phyloP scores from a whole-genome alignment of 1,284 basidiomycete species.

The Trichosporon asahii region DNA sequence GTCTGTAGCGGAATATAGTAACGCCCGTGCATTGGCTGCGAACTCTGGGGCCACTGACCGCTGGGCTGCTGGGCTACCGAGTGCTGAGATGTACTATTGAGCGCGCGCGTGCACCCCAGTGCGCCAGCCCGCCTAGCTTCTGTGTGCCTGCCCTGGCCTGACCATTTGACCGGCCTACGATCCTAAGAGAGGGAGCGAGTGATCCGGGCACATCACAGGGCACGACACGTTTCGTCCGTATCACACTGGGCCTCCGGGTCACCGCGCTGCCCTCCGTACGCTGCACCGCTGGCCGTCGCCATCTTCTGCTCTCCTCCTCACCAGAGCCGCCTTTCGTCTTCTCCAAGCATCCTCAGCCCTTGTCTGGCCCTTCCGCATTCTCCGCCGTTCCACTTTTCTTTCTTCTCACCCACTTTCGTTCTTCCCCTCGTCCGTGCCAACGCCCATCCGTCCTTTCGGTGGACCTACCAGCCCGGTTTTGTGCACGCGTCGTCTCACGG shows the following conservation, averaged over 20 bases:
- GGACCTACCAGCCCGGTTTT: too few species aligned
- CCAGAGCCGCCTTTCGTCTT: not conserved
- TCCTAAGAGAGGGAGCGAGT: not conserved
- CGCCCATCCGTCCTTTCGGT: not conserved
- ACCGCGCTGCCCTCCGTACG: not conserved
- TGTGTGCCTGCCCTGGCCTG: not conserved
- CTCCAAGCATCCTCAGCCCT: not conserved
- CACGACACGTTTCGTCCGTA: slow-evolving; percentile 9
- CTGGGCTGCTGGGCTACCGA: too few species aligned
- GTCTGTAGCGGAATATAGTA: too few species aligned
- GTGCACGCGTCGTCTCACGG: slow-evolving; percentile 5
- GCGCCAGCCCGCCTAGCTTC: too few species aligned
- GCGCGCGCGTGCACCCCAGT: too few species aligned
- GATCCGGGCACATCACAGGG: slow-evolving; percentile 5
- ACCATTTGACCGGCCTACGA: not conserved
- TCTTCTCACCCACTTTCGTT: not conserved
- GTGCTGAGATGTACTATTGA: too few species aligned
- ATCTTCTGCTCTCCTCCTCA: not conserved
- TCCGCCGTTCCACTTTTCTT: not conserved
- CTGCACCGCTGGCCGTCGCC: not conserved
- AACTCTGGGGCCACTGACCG: too few species aligned
- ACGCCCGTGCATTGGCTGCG: too few species aligned
- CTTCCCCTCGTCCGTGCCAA: not conserved
- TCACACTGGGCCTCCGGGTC: not conserved
- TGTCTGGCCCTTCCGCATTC: not conserved